Base-by-base conservation (phyloP, 441 rosid genomes). In the Adansonia gregorii region DNA sequence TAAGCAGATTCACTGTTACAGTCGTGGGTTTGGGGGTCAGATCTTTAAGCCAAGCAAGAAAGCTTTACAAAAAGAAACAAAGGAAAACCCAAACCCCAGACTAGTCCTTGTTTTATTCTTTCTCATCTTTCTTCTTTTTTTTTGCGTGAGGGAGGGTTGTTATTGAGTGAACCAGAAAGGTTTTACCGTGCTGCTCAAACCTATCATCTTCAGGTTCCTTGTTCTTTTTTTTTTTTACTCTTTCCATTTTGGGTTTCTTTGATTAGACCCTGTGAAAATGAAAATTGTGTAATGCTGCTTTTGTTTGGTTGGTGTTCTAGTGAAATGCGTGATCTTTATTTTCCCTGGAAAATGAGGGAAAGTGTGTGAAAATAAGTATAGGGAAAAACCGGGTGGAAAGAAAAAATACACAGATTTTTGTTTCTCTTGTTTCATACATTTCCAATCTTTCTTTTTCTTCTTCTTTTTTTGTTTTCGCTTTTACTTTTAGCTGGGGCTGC, bases 291-390 rank as follows among this genome's bases (percentile, higher is more conserved):
- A 67, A 49, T 84, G 83, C 76, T 19, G 22, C 41, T 77, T 45
- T 78, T 64, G 75, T 56, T 78, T 66, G 74, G 69, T 74, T 79
- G 78, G 80, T 78, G 66, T 61, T 48, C 79, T 60, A 77, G 84
- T 74, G 82, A 73, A 75, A 75, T 55, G 76, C 73, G 73, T 75
- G 65, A 20, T 74, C 78, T 83, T 77, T 76, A 22, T 22, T 79
- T 87, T 78, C 76, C 76, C 72, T 72, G 81, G 86, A 82, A 83
- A 81, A 90, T 83, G 91, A 88, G 84, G 82, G 88, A 54, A 86
- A 87, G 83, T 79, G 83, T 63, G 74, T 73, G 78, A 78, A 69
- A 79, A 24, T 70, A 76, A 73, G 74, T 49, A 70, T 65, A 70
- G 58, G 75, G 9, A 22, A 45, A 71, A 41, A 45, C 1, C 39